Percentiles rank a stretch among this genome's conserved stretches.
Conservation (phyloP, 331 rosid genomes). For the Spiraea crenata region DNA sequence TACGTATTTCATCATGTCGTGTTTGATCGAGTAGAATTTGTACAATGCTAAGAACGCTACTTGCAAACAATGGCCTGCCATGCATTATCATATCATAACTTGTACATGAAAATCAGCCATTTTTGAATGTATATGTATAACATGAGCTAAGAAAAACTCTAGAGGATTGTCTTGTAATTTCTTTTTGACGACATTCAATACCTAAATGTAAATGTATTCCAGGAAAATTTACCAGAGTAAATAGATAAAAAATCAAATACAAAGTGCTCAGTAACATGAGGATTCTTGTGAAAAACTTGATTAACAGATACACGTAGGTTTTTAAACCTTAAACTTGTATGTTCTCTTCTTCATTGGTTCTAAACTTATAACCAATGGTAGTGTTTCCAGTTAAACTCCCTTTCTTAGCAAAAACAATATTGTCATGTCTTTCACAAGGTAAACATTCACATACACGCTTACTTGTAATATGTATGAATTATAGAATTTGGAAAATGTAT, state of each 20-base stretch:
- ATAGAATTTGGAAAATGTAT: no score
- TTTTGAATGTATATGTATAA: background rate
- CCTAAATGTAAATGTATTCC: background rate
- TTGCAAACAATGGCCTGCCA: slow-evolving; percentile 41
- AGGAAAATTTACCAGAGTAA: background rate
- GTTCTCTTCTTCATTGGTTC: background rate
- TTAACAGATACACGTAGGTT: background rate
- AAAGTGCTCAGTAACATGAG: no score
- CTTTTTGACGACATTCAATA: background rate
- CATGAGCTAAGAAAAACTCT: background rate
- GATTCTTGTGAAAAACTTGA: background rate
- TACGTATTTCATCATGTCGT: slow-evolving; percentile 36
- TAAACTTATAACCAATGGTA: no score
- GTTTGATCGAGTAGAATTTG: slow-evolving; percentile 45
- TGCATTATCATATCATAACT: slow-evolving; percentile 12
- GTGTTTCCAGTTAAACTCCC: no score
- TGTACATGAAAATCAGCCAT: slow-evolving; percentile 1
- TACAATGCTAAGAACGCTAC: slow-evolving; percentile 34
- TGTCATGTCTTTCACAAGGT: background rate
- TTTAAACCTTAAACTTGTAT: background rate
- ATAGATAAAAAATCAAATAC: background rate
- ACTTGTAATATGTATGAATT: no score
- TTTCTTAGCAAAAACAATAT: no score
- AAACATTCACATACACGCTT: background rate
- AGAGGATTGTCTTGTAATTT: background rate